These are phyloP conservation scores for Clohesyomyces aquaticus DNA, from an alignment of 495 filamentous ascomycete genomes.

Conservation along the genomic window DNA sequence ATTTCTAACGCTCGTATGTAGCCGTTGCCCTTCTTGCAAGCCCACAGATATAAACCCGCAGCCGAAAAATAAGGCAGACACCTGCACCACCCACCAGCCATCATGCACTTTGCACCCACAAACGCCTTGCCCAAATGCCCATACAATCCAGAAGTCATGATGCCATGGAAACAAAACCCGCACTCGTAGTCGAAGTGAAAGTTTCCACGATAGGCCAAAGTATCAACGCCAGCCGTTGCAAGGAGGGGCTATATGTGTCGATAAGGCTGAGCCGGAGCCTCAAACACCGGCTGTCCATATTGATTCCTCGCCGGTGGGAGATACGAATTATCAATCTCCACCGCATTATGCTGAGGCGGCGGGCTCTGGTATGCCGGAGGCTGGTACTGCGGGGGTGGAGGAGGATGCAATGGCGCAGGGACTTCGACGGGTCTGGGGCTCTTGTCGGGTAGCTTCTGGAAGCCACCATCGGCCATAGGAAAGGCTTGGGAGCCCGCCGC, in stretches of 20 bases:
- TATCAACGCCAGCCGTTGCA: neutral
- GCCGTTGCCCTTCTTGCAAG: too few species aligned
- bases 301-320: conserved; percentile 19
- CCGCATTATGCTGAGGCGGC: conserved; percentile 10
- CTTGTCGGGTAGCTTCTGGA: conserved; percentile 32
- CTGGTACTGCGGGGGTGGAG: conserved; percentile 29
- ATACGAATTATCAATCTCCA: conserved; percentile 26
- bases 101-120: too few species aligned
- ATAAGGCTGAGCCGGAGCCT: conserved; percentile 23
- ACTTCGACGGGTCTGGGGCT: conserved; percentile 31
- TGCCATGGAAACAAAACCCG: too few species aligned
- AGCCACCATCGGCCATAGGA: conserved; percentile 26
- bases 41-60: too few species aligned
- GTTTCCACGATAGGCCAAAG: neutral
- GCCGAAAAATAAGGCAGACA: too few species aligned
- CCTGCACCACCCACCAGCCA: too few species aligned
- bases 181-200: neutral
- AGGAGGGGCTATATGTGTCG: neutral
- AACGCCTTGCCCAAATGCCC: too few species aligned
- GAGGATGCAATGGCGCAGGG: conserved; percentile 23
- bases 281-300: conserved; percentile 33
- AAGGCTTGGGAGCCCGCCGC: conserved; percentile 10
- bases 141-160: too few species aligned
- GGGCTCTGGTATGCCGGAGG: conserved; percentile 16
- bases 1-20: too few species aligned